Evolutionary conservation across 352 stramenopile species (phyloP).

Genomic region (Globisporangium sylvaticum): DNA sequence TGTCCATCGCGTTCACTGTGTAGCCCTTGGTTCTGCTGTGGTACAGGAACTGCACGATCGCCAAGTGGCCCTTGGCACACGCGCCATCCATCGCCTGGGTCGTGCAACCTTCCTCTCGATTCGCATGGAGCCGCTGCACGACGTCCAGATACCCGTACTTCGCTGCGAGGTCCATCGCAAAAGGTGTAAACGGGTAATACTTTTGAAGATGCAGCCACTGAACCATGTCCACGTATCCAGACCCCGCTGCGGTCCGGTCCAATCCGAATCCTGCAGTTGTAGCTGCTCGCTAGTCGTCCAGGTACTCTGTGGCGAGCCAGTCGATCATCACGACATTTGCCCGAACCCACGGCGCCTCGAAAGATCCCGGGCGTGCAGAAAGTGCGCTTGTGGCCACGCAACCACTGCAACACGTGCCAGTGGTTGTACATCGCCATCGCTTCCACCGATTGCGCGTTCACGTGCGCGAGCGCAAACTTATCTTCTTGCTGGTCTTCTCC

Average conservation of each 20-base stretch:
- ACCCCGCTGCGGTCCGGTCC: not conserved
- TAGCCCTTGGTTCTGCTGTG: not conserved
- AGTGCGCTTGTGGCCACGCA: not conserved
- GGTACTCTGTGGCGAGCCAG: not conserved
- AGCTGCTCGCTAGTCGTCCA: not conserved
- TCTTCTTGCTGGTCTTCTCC: not conserved
- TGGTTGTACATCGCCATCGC: not conserved
- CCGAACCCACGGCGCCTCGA: not conserved
- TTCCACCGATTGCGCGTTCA: not conserved
- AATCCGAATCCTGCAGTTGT: not conserved
- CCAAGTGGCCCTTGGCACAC: not conserved
- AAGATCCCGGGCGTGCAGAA: not conserved
- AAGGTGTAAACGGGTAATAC: not conserved
- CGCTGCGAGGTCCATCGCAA: not conserved
- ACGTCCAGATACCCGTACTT: not conserved
- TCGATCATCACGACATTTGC: not conserved
- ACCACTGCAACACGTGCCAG: not conserved
- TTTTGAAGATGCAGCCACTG: not conserved
- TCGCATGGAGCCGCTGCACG: not conserved
- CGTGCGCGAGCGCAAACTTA: not conserved
- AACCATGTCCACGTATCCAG: not conserved
- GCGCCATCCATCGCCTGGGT: not conserved
- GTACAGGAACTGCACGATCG: not conserved
- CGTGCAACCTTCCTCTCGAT: not conserved
- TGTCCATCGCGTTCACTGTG: not conserved